Conservation (phyloP, 371 early-diverging fungal genomes). For the Nematocida ironsii region DNA sequence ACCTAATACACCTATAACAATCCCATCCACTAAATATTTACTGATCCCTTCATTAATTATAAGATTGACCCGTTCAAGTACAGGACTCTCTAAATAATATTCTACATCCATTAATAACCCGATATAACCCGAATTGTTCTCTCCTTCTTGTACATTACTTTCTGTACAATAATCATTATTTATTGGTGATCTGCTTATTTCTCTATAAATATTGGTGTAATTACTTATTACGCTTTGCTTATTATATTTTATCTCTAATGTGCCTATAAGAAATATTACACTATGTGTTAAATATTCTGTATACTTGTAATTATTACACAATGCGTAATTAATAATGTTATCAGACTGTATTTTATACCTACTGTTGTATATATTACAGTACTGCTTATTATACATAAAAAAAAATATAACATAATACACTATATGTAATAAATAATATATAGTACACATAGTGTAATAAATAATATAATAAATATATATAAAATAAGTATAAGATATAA, state of each 20-base stretch:
- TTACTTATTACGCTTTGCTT: neutral
- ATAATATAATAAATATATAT: no score
- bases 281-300: neutral
- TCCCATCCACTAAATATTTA: slow-evolving; percentile 2
- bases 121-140: neutral
- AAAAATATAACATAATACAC: neutral
- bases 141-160: neutral
- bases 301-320: neutral
- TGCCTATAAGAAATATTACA: slow-evolving; percentile 10
- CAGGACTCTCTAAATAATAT: slow-evolving; percentile 9
- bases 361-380: slow-evolving; percentile 2
- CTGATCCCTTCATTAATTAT: neutral
- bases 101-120: neutral
- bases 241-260: slow-evolving; percentile 6
- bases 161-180: neutral
- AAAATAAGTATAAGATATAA: no score
- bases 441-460: no score
- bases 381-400: slow-evolving; percentile 9
- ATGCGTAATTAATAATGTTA: neutral
- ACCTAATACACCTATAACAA: slow-evolving; percentile 16
- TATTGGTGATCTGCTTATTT: neutral
- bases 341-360: neutral
- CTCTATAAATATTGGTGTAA: neutral
- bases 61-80: neutral
- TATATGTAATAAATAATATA: neutral